Base-by-base conservation (phyloP, 164 flowering plant species). In the Dillenia suffruticosa region DNA sequence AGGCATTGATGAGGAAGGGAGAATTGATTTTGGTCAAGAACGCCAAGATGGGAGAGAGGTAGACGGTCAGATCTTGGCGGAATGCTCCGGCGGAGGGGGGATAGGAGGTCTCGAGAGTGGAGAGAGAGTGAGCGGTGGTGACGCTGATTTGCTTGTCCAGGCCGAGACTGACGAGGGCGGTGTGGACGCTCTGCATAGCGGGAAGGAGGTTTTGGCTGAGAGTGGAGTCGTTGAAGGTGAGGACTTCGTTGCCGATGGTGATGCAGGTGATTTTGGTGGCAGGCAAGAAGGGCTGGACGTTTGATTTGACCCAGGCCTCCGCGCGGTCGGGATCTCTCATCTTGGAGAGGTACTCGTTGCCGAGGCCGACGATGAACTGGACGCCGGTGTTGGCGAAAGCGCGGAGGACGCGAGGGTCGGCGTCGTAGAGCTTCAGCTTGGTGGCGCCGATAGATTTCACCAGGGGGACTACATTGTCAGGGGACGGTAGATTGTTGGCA, bases 41-140 rank as follows among this genome's bases (percentile, higher is more conserved):
- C 16, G 65, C 63, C 64, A 82, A 46, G 67, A 86, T 75, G 24
- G 65, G 76, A 5, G 69, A 44, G 1, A 89, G 26, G 54, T 55
- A 72, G 0, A 44, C 61, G 2, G 24, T 46, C 19, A 90, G 79
- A 69, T 86, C 90, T 56, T 14, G 51, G 17, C 86, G 76, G 68
- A 90, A 86, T 3, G 68, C 64, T 1, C 87, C 96, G 9, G 87
- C 47, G 0, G 96, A 90, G 0, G 96, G 96, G 0, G 96, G 96
- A 54, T 79, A 88, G 0, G 96, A 90, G 40, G 79, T 73, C 10
- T 73, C 78, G 9, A 90, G 77, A 3, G 82, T 56, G 17, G 76
- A 83, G 2, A 90, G 58, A 0, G 89, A 81, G 66, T 88, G 90
- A 0, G 96, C 78, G 0, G 96, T 84, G 6, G 96, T 88, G 63